phyloP scores from a whole-genome alignment of 805 yeast genomes.

The Phaffomyces antillensis region DNA sequence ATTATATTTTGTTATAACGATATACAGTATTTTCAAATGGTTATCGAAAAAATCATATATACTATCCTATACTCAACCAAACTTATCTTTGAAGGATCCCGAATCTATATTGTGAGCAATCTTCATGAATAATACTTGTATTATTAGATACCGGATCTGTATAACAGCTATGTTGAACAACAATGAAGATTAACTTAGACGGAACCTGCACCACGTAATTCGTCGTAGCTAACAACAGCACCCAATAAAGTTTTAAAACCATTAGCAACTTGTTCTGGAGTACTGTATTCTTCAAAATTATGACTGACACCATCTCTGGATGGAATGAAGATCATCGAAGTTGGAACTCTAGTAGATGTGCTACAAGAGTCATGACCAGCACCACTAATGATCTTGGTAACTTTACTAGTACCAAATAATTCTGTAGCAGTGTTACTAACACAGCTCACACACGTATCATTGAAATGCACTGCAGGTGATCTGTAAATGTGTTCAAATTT shows the following conservation, averaged over 20 bases:
- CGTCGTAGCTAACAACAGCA: conserved; percentile 37
- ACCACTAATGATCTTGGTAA: conserved; percentile 49
- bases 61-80: too few relatives aligned
- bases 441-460: conserved; percentile 42
- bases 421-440: conserved; percentile 46
- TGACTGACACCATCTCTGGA: conserved; percentile 61
- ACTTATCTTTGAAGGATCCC: too few relatives aligned
- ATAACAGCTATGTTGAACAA: too few relatives aligned
- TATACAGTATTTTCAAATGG: too few relatives aligned
- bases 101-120: too few relatives aligned
- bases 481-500: conserved; percentile 38
- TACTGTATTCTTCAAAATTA: conserved; percentile 58
- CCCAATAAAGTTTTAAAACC: conserved; percentile 54
- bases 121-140: too few relatives aligned
- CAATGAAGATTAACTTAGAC: neutral
- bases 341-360: conserved; percentile 49
- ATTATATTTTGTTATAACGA: too few relatives aligned
- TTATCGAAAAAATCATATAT: too few relatives aligned
- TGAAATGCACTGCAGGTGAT: conserved; percentile 52
- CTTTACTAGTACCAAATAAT: conserved; percentile 37
- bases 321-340: conserved; percentile 71
- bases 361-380: conserved; percentile 73
- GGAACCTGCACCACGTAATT: conserved; percentile 1
- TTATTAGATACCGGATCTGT: too few relatives aligned
- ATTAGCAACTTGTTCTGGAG: conserved; percentile 55